phyloP scores from a whole-genome alignment of 2,329 filamentous ascomycete species.

The Fusarium goolgardi region DNA sequence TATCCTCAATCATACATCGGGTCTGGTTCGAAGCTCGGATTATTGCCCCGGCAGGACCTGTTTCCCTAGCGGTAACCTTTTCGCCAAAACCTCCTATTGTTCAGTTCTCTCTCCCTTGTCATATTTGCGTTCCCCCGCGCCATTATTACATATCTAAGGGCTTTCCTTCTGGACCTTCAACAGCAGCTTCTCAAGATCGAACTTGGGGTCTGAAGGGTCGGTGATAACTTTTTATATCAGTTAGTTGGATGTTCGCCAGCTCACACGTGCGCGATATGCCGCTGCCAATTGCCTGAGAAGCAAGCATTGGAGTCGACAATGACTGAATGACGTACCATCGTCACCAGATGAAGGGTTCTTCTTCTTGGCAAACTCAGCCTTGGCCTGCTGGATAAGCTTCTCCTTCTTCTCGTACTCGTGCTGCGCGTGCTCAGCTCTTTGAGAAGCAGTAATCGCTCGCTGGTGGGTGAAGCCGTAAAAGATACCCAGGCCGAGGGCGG shows the following conservation, averaged over 20 bases:
- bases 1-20: conserved; percentile 56
- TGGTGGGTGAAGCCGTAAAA: conserved; percentile 98
- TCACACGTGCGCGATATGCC: conserved; percentile 15
- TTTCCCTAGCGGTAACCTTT: conserved; percentile 41
- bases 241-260: conserved; percentile 38
- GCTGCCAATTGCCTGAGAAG: conserved; percentile 26
- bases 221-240: conserved; percentile 48
- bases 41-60: conserved; percentile 43
- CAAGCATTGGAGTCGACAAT: conserved; percentile 7
- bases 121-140: conserved; percentile 33
- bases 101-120: conserved; percentile 48
- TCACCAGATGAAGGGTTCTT: conserved; percentile 66
- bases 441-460: conserved; percentile 77
- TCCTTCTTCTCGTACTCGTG: conserved; percentile 92
- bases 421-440: conserved; percentile 77
- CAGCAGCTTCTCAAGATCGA: conserved; percentile 91
- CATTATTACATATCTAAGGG: conserved; percentile 54
- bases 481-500: conserved; percentile 88
- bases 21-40: conserved; percentile 49
- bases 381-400: conserved; percentile 91
- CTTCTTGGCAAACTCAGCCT: conserved; percentile 84
- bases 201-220: conserved; percentile 86
- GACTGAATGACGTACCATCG: conserved; percentile 47
- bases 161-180: conserved; percentile 69
- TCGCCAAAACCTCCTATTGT: conserved; percentile 43